These are phyloP conservation scores for Coffea eugenioides DNA, from an alignment of 257 asterid species.

Conservation along the genomic window DNA sequence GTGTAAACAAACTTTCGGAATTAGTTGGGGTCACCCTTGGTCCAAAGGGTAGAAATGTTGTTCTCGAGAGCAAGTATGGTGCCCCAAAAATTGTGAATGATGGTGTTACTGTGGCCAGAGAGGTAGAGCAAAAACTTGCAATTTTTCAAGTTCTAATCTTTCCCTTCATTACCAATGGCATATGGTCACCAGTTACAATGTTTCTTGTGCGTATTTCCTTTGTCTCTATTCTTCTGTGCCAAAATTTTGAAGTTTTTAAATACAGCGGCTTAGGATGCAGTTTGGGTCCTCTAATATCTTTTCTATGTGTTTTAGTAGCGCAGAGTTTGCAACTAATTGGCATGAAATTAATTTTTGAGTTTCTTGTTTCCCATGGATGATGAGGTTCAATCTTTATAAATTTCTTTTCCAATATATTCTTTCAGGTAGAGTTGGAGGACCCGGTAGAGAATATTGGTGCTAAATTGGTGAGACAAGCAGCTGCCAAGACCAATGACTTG, in stretches of 20 bases:
- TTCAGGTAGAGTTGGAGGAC: constrained; percentile 92
- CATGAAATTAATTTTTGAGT: not conserved
- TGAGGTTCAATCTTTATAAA: not conserved
- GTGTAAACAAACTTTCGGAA: constrained; percentile 93
- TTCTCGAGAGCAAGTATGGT: constrained; percentile 95
- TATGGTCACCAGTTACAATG: not conserved
- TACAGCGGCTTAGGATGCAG: not conserved
- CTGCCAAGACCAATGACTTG: constrained; percentile 94
- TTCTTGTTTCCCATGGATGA: not conserved
- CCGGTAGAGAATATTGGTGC: constrained; percentile 98
- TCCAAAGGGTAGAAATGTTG: constrained; percentile 96
- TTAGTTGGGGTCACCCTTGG: constrained; percentile 97
- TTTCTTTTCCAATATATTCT: constrained; percentile 1
- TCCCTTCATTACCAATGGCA: not conserved
- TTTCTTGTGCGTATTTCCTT: too few species aligned
- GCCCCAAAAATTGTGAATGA: constrained; percentile 96
- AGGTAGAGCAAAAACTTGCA: constrained; percentile 38
- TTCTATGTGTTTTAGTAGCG: not conserved
- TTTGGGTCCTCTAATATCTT: not conserved
- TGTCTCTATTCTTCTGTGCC: not conserved
- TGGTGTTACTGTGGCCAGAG: constrained; percentile 94
- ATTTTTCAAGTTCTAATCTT: not conserved
- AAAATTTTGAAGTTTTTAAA: not conserved
- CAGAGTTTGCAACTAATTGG: not conserved
- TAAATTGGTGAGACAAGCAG: constrained; percentile 94